Conservation (phyloP, 1,284 basidiomycete species). For the Irpex rosettiformis region DNA sequence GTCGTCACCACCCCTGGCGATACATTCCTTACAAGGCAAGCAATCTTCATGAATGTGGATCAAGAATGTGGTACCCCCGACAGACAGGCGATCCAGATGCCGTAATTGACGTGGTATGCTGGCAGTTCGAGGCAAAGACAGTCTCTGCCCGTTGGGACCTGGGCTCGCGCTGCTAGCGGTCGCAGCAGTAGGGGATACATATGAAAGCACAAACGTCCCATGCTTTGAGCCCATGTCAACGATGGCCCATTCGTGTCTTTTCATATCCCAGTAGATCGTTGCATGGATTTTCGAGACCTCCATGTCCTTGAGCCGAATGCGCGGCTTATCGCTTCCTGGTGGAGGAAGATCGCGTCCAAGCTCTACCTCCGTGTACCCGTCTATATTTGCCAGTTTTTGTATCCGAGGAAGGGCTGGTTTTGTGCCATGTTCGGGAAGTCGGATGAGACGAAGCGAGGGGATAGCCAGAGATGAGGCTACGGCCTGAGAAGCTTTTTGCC, state of each 20-base stretch:
- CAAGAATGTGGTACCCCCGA: slow-evolving; percentile 67
- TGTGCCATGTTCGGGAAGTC: slow-evolving; percentile 19
- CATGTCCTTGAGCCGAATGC: slow-evolving; percentile 76
- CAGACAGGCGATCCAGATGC: slow-evolving; percentile 60
- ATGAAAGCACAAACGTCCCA: slow-evolving; percentile 50
- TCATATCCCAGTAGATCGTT: slow-evolving; percentile 65
- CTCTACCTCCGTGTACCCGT: slow-evolving; percentile 61
- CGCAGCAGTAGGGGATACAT: background rate
- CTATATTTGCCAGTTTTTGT: slow-evolving; percentile 54
- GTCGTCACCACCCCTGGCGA: slow-evolving; percentile 44
- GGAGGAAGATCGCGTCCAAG: slow-evolving; percentile 64
- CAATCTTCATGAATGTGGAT: slow-evolving; percentile 61
- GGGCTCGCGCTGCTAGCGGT: background rate
- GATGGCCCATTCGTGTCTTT: slow-evolving; percentile 55
- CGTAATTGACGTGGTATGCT: slow-evolving; percentile 60
- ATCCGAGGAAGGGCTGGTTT: slow-evolving; percentile 40
- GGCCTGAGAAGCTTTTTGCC: background rate
- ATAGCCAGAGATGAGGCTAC: slow-evolving; percentile 10
- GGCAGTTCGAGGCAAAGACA: slow-evolving; percentile 61
- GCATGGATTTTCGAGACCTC: slow-evolving; percentile 77
- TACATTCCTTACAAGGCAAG: slow-evolving; percentile 60
- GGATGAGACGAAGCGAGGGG: slow-evolving; percentile 53
- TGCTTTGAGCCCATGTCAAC: slow-evolving; percentile 84
- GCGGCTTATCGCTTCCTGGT: slow-evolving; percentile 46
- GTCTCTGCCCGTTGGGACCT: slow-evolving; percentile 37